phyloP scores from a whole-genome alignment of 2,329 filamentous ascomycete species.

The Cytospora schulzeri region DNA sequence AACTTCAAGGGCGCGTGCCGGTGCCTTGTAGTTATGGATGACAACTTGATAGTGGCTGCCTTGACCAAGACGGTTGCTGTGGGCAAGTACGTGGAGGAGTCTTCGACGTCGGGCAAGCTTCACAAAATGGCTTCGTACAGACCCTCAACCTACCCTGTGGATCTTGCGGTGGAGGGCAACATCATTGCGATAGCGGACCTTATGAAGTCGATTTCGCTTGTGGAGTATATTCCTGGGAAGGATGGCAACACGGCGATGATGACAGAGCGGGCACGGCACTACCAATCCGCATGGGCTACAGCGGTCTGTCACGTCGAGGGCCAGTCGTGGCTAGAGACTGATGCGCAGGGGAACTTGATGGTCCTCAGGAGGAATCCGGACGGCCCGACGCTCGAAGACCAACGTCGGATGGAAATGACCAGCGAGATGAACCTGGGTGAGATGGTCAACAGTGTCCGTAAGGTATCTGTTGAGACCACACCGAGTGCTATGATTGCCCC shows the following conservation, averaged over 20 bases:
- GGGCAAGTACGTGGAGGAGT: slow-evolving; percentile 58
- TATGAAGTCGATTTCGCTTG: slow-evolving; percentile 86
- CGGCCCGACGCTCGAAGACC: slow-evolving; percentile 75
- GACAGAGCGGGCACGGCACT: slow-evolving; percentile 76
- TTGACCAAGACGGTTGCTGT: slow-evolving; percentile 83
- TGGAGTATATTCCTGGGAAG: slow-evolving; percentile 67
- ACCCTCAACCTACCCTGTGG: slow-evolving; percentile 81
- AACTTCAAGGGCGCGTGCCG: slow-evolving; percentile 79
- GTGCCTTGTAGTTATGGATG: slow-evolving; percentile 72
- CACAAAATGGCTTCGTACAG: slow-evolving; percentile 75
- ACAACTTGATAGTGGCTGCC: slow-evolving; percentile 79
- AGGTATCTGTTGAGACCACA: slow-evolving; percentile 67
- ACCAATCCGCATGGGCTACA: slow-evolving; percentile 80
- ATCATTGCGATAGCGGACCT: slow-evolving; percentile 85
- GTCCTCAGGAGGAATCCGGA: slow-evolving; percentile 74
- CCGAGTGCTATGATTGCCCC: slow-evolving; percentile 72
- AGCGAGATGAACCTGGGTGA: slow-evolving; percentile 87
- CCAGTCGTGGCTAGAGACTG: slow-evolving; percentile 78
- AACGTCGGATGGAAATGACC: slow-evolving; percentile 68
- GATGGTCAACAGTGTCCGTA: slow-evolving; percentile 86
- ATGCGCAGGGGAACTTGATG: slow-evolving; percentile 85
- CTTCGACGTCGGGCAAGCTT: slow-evolving; percentile 58
- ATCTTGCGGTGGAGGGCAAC: slow-evolving; percentile 72
- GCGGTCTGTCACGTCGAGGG: slow-evolving; percentile 72
- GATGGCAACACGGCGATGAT: slow-evolving; percentile 64